phyloP scores from a whole-genome alignment of 2,329 filamentous ascomycete genomes.

The Rhynchosporium agropyri region DNA sequence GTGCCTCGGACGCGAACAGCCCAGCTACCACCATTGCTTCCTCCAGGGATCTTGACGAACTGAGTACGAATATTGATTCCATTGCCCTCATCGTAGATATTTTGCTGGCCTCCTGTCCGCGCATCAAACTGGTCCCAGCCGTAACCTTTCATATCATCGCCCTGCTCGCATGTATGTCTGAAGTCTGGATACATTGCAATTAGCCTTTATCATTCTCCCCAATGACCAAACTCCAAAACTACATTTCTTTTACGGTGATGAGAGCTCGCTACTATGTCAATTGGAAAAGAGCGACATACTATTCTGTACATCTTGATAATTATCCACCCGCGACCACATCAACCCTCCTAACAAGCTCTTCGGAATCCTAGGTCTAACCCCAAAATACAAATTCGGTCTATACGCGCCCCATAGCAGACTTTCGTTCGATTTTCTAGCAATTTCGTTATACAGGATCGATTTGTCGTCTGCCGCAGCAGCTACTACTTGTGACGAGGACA shows the following conservation, averaged over 20 bases:
- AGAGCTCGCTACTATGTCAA: too few species aligned
- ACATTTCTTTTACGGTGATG: neutral
- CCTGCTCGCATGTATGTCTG: conserved; percentile 93
- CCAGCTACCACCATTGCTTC: conserved; percentile 87
- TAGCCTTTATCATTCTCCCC: conserved; percentile 18
- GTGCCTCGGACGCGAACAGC: conserved; percentile 83
- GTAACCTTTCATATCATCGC: conserved; percentile 91
- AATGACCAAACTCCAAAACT: neutral
- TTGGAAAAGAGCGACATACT: conserved; percentile 56
- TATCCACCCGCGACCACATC: conserved; percentile 86
- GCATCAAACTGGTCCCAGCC: conserved; percentile 98
- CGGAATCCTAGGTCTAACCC: conserved; percentile 78
- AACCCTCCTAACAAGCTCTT: conserved; percentile 81
- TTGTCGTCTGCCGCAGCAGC: conserved; percentile 35
- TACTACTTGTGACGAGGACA: conserved; percentile 15
- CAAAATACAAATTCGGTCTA: conserved; percentile 92
- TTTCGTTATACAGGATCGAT: conserved; percentile 42
- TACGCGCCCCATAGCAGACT: conserved; percentile 96
- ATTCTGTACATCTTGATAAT: conserved; percentile 72
- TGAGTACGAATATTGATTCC: conserved; percentile 87
- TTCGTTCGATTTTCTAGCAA: conserved; percentile 63
- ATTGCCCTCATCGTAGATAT: conserved; percentile 88
- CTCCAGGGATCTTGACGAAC: conserved; percentile 91
- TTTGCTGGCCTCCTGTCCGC: conserved; percentile 81
- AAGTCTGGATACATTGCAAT: conserved; percentile 60